Evolutionary conservation across 1,284 basidiomycete species (phyloP), one percentile per base, ranked within the genome.

Genomic region (Naganishia sp.): DNA sequence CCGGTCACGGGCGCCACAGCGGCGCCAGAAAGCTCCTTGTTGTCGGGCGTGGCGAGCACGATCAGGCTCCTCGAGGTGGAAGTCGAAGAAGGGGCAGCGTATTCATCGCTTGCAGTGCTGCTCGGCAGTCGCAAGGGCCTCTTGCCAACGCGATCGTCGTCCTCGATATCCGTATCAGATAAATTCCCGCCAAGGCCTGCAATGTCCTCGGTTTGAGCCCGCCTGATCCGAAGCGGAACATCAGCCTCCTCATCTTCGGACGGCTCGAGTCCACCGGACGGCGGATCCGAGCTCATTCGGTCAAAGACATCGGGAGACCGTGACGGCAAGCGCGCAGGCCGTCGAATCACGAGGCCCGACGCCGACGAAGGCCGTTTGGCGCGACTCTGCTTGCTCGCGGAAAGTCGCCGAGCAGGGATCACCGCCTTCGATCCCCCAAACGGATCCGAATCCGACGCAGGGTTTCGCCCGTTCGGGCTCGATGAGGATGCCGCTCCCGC

Each of bases 201-300:
- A 11, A 13, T 36, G 21, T 28, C 21, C 53, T 28, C 33, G 33
- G n/a, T 16, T 18, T 11, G 15, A 18, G 28, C 28, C 16, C 53
- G 31, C 53, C 36, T 55, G 18, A 55, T n/a, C 31, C 53, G 53
- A 3, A 55, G 36, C 15, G 53, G 53, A 16, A 39, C n/a, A 10
- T 33, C 59, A 43, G 55, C 53, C 16, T 64, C 60, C 4, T 55
- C 66, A 46, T 67, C 55, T 25, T 42, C 36, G 5, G 55, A 33
- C 16, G 54, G 54, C 6, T 57, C 46, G 11, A 57, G 36, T 0
- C 66, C 55, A 48, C 61, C 55, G 6, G 66, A 67, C 25, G 66
- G 66, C 42, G 66, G 66, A 31, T 63, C 60, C 55, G 66, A 67
- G 16, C 54, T 55, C 53, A 67, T 56, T 18, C 60, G 60, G 31